A percentile compares a stretch with the other conserved stretches of the same genome.
Evolutionary conservation across 2,329 filamentous ascomycete genomes (phyloP).

Genomic region (Acrodontium crateriforme): DNA sequence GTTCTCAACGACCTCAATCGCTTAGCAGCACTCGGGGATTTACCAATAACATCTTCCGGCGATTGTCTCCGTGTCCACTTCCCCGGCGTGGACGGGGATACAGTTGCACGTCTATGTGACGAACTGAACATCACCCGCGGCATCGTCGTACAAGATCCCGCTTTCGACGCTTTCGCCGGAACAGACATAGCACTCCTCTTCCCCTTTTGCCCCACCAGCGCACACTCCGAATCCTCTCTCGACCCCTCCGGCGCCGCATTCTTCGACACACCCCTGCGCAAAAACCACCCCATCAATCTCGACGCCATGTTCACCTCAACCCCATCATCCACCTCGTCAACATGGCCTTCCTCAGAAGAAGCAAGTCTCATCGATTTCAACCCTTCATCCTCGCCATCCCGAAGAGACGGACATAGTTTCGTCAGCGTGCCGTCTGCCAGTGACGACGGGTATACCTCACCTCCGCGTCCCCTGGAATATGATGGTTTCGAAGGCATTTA

Average conservation of each 20-base stretch:
- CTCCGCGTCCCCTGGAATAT: conserved; percentile 38
- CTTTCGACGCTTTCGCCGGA: conserved; percentile 55
- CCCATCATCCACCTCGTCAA: conserved; percentile 20
- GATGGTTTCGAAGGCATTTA: conserved; percentile 54
- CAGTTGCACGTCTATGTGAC: conserved; percentile 69
- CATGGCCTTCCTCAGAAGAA: conserved; percentile 12
- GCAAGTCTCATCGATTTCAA: background rate
- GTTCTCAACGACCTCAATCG: conserved; percentile 70
- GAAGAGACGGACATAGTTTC: conserved; percentile 38
- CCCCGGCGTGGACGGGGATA: conserved; percentile 73
- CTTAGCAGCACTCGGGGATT: conserved; percentile 63
- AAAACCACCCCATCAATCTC: conserved; percentile 35
- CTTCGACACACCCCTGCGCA: conserved; percentile 25
- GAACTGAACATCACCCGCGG: conserved; percentile 78
- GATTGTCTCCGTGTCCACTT: conserved; percentile 69
- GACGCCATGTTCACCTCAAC: conserved; percentile 41
- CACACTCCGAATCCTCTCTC: conserved; percentile 17
- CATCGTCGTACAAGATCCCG: conserved; percentile 61
- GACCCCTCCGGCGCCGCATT: no score
- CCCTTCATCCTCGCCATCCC: conserved; percentile 8
- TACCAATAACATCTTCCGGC: conserved; percentile 63
- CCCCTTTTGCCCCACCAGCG: conserved; percentile 61
- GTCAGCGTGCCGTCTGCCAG: conserved; percentile 42
- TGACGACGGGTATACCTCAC: conserved; percentile 25
- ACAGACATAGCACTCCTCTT: conserved; percentile 67